These are phyloP conservation scores for Cadophora gregata DNA, from an alignment of 2,329 filamentous ascomycete genomes.

Conservation along the genomic window DNA sequence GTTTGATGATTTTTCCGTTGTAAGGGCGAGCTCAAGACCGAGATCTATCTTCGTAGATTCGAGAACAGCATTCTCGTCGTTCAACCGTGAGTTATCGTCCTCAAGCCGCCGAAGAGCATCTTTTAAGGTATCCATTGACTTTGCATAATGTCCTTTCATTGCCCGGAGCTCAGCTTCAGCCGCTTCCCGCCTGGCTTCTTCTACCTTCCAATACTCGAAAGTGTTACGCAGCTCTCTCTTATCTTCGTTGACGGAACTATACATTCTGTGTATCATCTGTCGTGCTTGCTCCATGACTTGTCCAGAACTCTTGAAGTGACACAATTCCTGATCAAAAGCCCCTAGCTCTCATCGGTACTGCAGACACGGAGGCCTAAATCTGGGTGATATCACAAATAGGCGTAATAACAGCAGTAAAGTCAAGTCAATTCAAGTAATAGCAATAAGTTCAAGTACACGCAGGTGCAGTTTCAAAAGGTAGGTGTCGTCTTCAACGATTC, in stretches of 20 bases:
- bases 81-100: neutral
- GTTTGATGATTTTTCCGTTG: neutral
- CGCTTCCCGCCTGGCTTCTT: slow-evolving; percentile 1
- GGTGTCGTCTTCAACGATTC: too few relatives aligned
- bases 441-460: too few relatives aligned
- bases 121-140: neutral
- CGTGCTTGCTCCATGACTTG: too few relatives aligned
- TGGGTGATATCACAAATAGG: too few relatives aligned
- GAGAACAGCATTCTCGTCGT: neutral
- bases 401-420: too few relatives aligned
- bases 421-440: too few relatives aligned
- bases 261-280: too few relatives aligned
- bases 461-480: too few relatives aligned
- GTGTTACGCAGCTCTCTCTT: slow-evolving; percentile 1
- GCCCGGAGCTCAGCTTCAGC: slow-evolving; percentile 1
- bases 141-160: slow-evolving; percentile 5
- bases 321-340: too few relatives aligned
- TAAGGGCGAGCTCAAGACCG: neutral
- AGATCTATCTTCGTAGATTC: slow-evolving; percentile 6
- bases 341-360: too few relatives aligned
- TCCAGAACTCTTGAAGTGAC: too few relatives aligned
- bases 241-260: neutral
- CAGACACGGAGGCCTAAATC: too few relatives aligned
- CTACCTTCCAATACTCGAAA: slow-evolving; percentile 7
- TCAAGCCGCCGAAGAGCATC: neutral